These are phyloP conservation scores for Helminthosporium solani DNA, from an alignment of 2,329 filamentous ascomycete genomes.

Conservation along the genomic window DNA sequence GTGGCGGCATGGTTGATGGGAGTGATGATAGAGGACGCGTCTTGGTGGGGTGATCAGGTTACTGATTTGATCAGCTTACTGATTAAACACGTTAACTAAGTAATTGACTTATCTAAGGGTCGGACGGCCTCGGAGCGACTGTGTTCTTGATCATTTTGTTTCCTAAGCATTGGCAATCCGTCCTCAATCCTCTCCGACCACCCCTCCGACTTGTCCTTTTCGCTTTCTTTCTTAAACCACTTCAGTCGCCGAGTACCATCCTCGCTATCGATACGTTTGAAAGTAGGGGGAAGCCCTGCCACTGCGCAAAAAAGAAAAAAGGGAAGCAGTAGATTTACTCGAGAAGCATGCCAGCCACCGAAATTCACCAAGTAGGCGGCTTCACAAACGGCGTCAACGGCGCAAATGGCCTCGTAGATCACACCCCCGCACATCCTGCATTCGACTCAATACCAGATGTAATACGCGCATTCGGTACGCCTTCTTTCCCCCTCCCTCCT, in stretches of 20 bases:
- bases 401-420: conserved; percentile 18
- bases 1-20: too few relatives aligned
- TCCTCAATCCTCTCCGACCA: neutral
- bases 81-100: too few relatives aligned
- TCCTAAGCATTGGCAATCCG: conserved; percentile 23
- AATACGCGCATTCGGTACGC: conserved; percentile 47
- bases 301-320: neutral
- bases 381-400: conserved; percentile 12
- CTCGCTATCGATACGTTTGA: neutral
- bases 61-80: too few relatives aligned
- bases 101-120: too few relatives aligned
- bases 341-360: conserved; percentile 25
- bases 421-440: conserved; percentile 37
- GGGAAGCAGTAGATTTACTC: too few relatives aligned
- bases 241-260: neutral
- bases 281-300: neutral
- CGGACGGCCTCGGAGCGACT: conserved; percentile 7
- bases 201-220: too few relatives aligned
- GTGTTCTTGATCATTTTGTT: conserved; percentile 7
- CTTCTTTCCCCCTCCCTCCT: conserved; percentile 6
- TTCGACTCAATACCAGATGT: conserved; percentile 52
- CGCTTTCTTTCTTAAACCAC: too few relatives aligned
- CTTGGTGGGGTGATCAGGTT: too few relatives aligned
- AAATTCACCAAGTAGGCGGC: conserved; percentile 14
- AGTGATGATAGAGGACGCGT: too few relatives aligned